Evolutionary conservation across 2,329 filamentous ascomycete genomes (phyloP).

Genomic region (Leptographium radiaticola): DNA sequence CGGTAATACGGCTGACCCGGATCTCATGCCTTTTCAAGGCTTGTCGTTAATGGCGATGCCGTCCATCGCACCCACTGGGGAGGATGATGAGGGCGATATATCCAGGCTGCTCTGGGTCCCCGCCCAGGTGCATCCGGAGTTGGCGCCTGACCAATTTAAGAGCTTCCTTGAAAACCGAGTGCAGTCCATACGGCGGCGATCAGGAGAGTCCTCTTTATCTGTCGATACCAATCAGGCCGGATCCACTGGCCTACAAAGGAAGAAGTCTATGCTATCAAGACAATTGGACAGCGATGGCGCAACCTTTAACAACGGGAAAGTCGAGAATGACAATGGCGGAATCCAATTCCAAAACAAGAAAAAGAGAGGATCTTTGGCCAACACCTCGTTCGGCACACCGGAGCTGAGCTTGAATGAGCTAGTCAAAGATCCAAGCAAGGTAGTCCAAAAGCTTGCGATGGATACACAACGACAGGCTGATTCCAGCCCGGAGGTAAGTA

Average conservation of each 20-base stretch:
- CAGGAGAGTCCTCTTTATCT: constrained; percentile 55
- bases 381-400: constrained; percentile 22
- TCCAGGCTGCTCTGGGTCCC: constrained; percentile 92
- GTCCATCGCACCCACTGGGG: constrained; percentile 55
- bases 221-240: constrained; percentile 38
- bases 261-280: constrained; percentile 90
- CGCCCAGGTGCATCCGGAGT: constrained; percentile 81
- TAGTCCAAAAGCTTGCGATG: constrained; percentile 56
- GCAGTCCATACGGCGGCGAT: constrained; percentile 75
- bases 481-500: constrained; percentile 25
- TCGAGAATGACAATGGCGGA: background rate
- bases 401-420: constrained; percentile 68
- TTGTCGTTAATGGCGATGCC: constrained; percentile 56
- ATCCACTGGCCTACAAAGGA: constrained; percentile 58
- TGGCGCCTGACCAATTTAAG: constrained; percentile 93
- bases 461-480: constrained; percentile 33
- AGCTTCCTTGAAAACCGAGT: constrained; percentile 90
- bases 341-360: constrained; percentile 35
- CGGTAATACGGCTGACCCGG: constrained; percentile 56
- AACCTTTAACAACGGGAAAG: constrained; percentile 26
- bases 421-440: constrained; percentile 63
- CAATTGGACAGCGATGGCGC: constrained; percentile 64
- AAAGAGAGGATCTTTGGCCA: constrained; percentile 65
- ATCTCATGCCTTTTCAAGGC: constrained; percentile 59
- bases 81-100: constrained; percentile 75